Percentiles rank a stretch among this genome's conserved stretches.
Conservation (phyloP, 768 basidiomycete genomes). For the Leucosporidium yakuticum region DNA sequence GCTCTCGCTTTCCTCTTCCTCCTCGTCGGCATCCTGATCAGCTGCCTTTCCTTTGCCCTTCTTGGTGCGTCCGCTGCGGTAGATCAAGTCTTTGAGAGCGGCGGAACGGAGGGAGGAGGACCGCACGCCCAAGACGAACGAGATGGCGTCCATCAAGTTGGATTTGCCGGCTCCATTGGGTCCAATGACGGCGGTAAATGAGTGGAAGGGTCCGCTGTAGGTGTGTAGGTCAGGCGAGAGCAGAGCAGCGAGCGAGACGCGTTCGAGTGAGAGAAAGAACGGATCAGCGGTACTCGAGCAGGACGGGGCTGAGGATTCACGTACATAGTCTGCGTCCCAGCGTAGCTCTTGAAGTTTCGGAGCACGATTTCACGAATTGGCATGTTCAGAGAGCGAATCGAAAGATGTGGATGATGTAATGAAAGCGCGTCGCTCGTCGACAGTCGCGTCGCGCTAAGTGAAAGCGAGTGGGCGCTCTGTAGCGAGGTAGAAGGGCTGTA, state of each 20-base stretch:
- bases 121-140: conserved; percentile 95
- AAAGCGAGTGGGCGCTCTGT: too few relatives aligned
- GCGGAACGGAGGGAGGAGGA: conserved; percentile 86
- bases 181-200: conserved; percentile 93
- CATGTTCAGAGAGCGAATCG: too few relatives aligned
- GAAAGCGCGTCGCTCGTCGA: too few relatives aligned
- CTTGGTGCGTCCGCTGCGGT: conserved; percentile 64
- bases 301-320: too few relatives aligned
- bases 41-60: conserved; percentile 40
- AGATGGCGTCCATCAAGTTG: conserved; percentile 99
- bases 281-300: conserved; percentile 27
- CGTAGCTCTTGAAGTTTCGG: too few relatives aligned
- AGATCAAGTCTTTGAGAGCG: conserved; percentile 90
- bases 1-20: conserved; percentile 35
- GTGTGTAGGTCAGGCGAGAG: conserved; percentile 53
- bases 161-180: conserved; percentile 99
- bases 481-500: too few relatives aligned
- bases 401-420: too few relatives aligned
- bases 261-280: not conserved
- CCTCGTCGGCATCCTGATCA: conserved; percentile 48
- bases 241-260: not conserved
- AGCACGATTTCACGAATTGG: too few relatives aligned
- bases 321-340: not conserved
- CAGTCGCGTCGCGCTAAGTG: too few relatives aligned
- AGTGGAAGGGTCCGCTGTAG: conserved; percentile 82